Base-by-base conservation (phyloP, 2,329 filamentous ascomycete genomes). In the Claviceps citrina region DNA sequence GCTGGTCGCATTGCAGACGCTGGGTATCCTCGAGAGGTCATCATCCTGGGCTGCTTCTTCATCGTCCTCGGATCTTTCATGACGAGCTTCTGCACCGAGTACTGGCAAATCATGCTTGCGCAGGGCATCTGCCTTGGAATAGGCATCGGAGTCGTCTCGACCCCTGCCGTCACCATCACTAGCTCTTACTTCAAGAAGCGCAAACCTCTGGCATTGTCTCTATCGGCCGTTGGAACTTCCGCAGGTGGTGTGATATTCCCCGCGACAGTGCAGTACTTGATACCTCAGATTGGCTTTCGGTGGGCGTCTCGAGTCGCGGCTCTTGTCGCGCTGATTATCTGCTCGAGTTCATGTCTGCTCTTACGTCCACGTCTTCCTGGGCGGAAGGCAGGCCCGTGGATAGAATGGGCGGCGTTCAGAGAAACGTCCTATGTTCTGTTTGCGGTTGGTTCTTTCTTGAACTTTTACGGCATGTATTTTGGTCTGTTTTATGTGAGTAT, bases 301-400 rank as follows among this genome's bases (percentile, higher is more conserved):
- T 80, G 77, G 75, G 68, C 76, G 0, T 74, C 77, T 3, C 63
- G 81, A 7, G 68, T 75, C 8, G 63, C 82, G 1, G 80, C 68
- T 0, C 80, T 84, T 49, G 66, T 85, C 26, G 66, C 65, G 35
- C 56, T 76, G 6, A 59, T 53, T 0, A 67, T 70, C 7, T 56
- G 66, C 18, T 41, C 54, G 1, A 46, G 63, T 0, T 62, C 59
- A 10, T 54, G 60, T 0, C 54, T 69, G 18, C 43, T 61, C 20
- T 50, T 66, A 45, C 61, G 57, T 41, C 62, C 69, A 2, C 58
- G 66, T 9, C 54, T 78, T 7, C 63, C 65, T 13, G 66, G 66
- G 0, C 56, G 70, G 20, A 66, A 59, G 42, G 50, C 62, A 0
- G 73, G 71, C 0, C 65, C 66, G 0, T 40, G 75, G 5, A 56